phyloP scores from a whole-genome alignment of 371 early-diverging fungal genomes.

The Mucor mucedo region DNA sequence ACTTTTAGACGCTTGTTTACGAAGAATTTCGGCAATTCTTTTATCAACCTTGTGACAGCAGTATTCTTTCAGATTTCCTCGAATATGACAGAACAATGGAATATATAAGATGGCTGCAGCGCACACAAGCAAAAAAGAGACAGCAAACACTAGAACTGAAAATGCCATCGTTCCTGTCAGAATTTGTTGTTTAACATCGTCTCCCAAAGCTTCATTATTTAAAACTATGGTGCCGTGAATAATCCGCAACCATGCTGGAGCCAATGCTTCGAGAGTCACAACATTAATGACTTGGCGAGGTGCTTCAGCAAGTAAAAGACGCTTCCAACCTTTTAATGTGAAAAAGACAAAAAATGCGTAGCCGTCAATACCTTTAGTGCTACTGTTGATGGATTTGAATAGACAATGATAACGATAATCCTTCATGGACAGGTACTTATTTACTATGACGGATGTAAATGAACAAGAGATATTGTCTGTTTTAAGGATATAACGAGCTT shows the following conservation, averaged over 20 bases:
- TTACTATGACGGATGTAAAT: constrained; percentile 77
- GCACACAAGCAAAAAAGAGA: constrained; percentile 63
- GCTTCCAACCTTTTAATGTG: constrained; percentile 86
- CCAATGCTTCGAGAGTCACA: constrained; percentile 39
- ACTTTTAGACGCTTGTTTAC: constrained; percentile 11
- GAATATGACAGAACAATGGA: constrained; percentile 80
- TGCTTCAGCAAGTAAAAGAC: constrained; percentile 83
- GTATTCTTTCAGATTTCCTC: constrained; percentile 91
- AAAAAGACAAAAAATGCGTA: constrained; percentile 89
- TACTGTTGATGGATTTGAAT: constrained; percentile 73
- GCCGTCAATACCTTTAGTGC: constrained; percentile 65
- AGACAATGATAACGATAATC: constrained; percentile 83
- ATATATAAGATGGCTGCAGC: constrained; percentile 77
- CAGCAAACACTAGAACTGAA: constrained; percentile 41
- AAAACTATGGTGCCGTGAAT: constrained; percentile 21
- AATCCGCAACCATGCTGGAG: constrained; percentile 39
- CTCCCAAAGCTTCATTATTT: constrained; percentile 32
- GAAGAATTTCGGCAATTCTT: constrained; percentile 41
- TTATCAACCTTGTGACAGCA: constrained; percentile 93
- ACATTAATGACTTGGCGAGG: constrained; percentile 79
- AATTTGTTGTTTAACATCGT: constrained; percentile 32
- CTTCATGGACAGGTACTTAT: constrained; percentile 61
- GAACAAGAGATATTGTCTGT: constrained; percentile 79
- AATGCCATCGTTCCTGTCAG: constrained; percentile 53
- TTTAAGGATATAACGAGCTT: constrained; percentile 66